These are phyloP conservation scores for Globisporangium radiosum DNA, from an alignment of 352 stramenopile species.

Conservation along the genomic window DNA sequence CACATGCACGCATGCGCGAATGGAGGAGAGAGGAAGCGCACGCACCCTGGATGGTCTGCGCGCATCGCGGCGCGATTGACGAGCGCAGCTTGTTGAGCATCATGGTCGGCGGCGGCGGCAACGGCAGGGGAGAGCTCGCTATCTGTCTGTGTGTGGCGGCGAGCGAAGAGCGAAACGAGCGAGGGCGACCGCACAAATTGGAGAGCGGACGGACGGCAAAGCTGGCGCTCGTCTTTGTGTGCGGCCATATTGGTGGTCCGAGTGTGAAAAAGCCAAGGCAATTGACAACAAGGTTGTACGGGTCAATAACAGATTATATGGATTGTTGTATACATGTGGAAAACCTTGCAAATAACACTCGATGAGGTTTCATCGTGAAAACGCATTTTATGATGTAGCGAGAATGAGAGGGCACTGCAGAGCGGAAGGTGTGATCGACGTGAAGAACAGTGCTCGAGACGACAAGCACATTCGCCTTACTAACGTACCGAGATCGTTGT, in stretches of 20 bases:
- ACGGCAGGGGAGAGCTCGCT: constrained; percentile 1
- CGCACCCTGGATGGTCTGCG: constrained; percentile 40
- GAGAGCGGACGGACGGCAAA: background rate
- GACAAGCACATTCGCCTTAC: too few relatives aligned
- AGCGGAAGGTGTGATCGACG: too few relatives aligned
- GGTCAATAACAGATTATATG: too few relatives aligned
- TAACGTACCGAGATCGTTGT: too few relatives aligned
- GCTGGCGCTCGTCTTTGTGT: constrained; percentile 3
- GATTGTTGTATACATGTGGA: too few relatives aligned
- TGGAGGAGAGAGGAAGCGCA: background rate
- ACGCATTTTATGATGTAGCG: too few relatives aligned
- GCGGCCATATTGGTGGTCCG: background rate
- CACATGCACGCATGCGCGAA: background rate
- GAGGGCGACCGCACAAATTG: background rate
- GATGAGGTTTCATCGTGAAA: too few relatives aligned
- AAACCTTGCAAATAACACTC: too few relatives aligned
- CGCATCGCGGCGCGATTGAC: constrained; percentile 49
- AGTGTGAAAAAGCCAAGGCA: too few relatives aligned
- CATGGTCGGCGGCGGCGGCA: constrained; percentile 19
- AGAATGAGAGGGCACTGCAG: too few relatives aligned
- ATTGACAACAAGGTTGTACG: too few relatives aligned
- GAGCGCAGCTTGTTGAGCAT: constrained; percentile 73
- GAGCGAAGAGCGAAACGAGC: background rate
- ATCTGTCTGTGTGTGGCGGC: constrained; percentile 15
- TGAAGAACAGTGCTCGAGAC: too few relatives aligned